Percentiles rank a stretch among this genome's conserved stretches.
phyloP scores from a whole-genome alignment of 352 stramenopile genomes.

The Phytopythium ostracodes region DNA sequence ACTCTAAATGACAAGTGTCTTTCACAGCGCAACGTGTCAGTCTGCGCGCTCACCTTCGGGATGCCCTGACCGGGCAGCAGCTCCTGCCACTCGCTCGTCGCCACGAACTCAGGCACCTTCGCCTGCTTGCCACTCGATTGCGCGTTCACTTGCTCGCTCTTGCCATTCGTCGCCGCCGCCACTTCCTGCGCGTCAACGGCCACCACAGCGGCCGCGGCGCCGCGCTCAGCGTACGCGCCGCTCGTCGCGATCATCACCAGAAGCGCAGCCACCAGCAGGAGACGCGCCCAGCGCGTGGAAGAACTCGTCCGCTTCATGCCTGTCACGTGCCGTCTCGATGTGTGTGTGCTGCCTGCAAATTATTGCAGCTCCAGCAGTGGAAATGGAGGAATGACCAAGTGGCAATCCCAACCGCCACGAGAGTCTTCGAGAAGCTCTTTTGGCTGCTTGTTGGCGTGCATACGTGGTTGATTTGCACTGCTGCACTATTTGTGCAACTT shows the following conservation, averaged over 20 bases:
- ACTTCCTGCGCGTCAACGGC: constrained; percentile 1
- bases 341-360: background rate
- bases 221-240: background rate
- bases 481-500: background rate
- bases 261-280: constrained; percentile 15
- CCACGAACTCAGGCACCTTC: constrained; percentile 40
- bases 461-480: background rate
- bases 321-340: background rate
- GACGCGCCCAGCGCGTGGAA: constrained; percentile 13
- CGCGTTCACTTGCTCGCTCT: background rate
- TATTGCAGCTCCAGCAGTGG: background rate
- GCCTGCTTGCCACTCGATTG: background rate
- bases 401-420: background rate
- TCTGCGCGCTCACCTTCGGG: constrained; percentile 35
- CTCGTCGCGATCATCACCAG: constrained; percentile 3
- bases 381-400: background rate
- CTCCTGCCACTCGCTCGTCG: constrained; percentile 61
- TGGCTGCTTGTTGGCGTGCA: background rate
- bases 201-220: background rate
- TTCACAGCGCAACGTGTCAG: background rate
- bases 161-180: constrained; percentile 10
- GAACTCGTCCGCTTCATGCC: background rate
- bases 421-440: background rate
- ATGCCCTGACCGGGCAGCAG: constrained; percentile 61
- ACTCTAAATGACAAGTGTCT: background rate